Base-by-base conservation (phyloP, 2,329 filamentous ascomycete species). In the Metarhizium anisopliae region DNA sequence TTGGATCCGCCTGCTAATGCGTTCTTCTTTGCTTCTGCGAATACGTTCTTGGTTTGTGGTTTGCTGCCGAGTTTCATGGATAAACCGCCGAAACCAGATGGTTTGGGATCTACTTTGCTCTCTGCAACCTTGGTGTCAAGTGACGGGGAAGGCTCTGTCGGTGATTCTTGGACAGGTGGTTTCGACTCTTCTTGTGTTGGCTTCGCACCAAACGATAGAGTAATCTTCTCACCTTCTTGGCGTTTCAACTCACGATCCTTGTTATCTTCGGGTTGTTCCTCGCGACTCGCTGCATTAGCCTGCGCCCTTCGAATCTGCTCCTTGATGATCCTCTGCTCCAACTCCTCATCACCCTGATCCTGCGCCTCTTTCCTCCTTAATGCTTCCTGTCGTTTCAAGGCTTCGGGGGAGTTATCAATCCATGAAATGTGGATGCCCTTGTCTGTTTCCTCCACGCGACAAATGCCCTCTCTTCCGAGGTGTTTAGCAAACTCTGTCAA, bases 341-440 rank as follows among this genome's bases (percentile, higher is more conserved):
- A 74, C 72, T 95, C 89, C 68, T 97, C 93, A 63, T 96, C 92
- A 2, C 91, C 90, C 62, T 89, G 89, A 64, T 96, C 92, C 70
- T 92, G 85, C 55, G 88, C 82, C 69, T 96, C 92, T 70, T 90
- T 93, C 67, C 86, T 85, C 62, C 86, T 77, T 51, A 96, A 78
- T 30, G 90, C 90, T 61, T 96, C 93, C 59, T 89, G 83, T 52
- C 92, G 76, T 63, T 83, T 79, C 60, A 97, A 73, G 1, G 91
- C 90, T 55, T 96, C 93, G 0, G 91, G 90, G 40, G 87, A 92
- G 64, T 93, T 90, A 66, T 99, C 93, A 56, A 96, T 86, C 89
- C 92, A 99, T 1, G 87, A 79, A 54, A 99, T 85, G 64, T 91
- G 87, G 45, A 97, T 64, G 0, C 90, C 94, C 69, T 96, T 93